Conservation (phyloP, 352 stramenopile species). For the Phytophthora pluvialis region DNA sequence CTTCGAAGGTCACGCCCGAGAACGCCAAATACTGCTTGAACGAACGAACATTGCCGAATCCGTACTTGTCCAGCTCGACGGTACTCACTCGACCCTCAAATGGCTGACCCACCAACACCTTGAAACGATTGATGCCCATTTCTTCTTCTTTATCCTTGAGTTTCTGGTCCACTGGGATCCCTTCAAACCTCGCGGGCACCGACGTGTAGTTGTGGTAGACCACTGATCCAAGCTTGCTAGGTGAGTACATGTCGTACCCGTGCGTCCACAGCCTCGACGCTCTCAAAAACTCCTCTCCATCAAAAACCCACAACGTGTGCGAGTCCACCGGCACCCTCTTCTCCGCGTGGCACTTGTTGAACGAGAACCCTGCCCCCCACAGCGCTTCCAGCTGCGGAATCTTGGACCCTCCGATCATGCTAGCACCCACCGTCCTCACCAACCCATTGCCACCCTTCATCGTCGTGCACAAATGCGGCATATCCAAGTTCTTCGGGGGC, state of each 20-base stretch:
- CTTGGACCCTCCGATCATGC: slow-evolving; percentile 78
- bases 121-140: slow-evolving; percentile 62
- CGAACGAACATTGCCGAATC: slow-evolving; percentile 53
- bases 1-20: slow-evolving; percentile 57
- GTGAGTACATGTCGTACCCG: slow-evolving; percentile 72
- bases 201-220: slow-evolving; percentile 79
- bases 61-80: slow-evolving; percentile 59
- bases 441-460: slow-evolving; percentile 60
- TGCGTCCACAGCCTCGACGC: slow-evolving; percentile 64
- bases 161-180: slow-evolving; percentile 48
- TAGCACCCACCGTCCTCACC: slow-evolving; percentile 75
- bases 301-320: slow-evolving; percentile 76
- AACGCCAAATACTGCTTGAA: slow-evolving; percentile 64
- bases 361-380: slow-evolving; percentile 77
- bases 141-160: slow-evolving; percentile 54
- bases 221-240: slow-evolving; percentile 53
- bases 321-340: slow-evolving; percentile 65
- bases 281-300: slow-evolving; percentile 68
- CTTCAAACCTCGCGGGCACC: slow-evolving; percentile 59
- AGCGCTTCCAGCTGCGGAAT: slow-evolving; percentile 67
- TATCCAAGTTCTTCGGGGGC: slow-evolving; percentile 51
- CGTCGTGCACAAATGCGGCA: slow-evolving; percentile 78
- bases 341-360: slow-evolving; percentile 80
- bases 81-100: slow-evolving; percentile 64
- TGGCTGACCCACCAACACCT: slow-evolving; percentile 54